Base-by-base conservation (phyloP, 2,329 filamentous ascomycete genomes). In the Nectriaceae sp. region DNA sequence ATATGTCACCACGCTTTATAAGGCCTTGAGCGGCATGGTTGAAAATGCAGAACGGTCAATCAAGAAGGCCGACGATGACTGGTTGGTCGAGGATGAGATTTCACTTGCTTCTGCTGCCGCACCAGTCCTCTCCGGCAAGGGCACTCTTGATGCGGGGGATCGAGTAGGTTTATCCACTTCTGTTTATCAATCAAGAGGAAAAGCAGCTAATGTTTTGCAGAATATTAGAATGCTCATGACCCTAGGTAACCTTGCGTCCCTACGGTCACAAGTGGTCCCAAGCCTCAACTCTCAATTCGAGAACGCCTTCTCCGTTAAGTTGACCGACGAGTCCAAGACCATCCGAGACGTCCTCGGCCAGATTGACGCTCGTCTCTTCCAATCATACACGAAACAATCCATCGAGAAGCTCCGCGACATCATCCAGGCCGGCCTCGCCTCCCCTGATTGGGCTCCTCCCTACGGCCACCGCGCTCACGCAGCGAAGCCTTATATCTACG, bases 201-300 rank as follows among this genome's bases (percentile, higher is more conserved):
- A 46, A 40, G 63, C 68, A 57, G 70, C 56, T 20, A 54, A 64
- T 19, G n/a, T 16, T 29, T 21, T 29, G 13, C 67, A 95, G 88
- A 93, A 93, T 59, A 85, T 96, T 42, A 90, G 94, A 55, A 93
- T 97, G 80, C 87, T 99, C 36, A 77, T 99, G 44, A 99, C 94
- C 1, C 79, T 99, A 21, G 94, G 89, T 65, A 99, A 99, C 67
- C 83, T 99, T 50, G 87, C 93, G 63, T 81, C 87, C 20, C 83
- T 99, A 31, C 88, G 90, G 49, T 79, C 84, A 20, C 85, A 94
- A 53, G 82, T 93, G 24, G 89, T 97, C 2, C 93, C 93, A 1
- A 85, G 86, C 58, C 80, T 99, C n/a, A 89, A 96, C 65, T 83
- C 88, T 4, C 88, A 94, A 64, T 99, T 97, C 63, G 94, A 99